Conservation (phyloP, 2,329 filamentous ascomycete genomes). For the Ophiostoma pallidulum region DNA sequence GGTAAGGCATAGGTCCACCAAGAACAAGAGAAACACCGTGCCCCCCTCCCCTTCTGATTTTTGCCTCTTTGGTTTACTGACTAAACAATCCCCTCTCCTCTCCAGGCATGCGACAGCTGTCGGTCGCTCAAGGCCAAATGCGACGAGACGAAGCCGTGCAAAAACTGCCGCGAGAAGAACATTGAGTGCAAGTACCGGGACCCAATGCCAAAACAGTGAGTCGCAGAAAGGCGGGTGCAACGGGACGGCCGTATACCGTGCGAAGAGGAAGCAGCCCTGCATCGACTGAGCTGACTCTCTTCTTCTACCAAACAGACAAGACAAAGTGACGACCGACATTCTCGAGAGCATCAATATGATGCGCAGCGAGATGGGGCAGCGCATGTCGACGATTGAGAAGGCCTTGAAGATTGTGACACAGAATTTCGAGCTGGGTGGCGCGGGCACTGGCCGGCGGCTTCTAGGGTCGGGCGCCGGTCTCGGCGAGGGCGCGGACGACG, state of each 20-base stretch:
- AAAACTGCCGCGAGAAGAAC: slow-evolving; percentile 80
- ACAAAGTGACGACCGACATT: slow-evolving; percentile 53
- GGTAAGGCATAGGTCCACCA: too few species aligned
- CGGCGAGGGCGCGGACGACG: slow-evolving; percentile 19
- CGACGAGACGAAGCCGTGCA: slow-evolving; percentile 75
- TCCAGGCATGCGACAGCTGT: slow-evolving; percentile 81
- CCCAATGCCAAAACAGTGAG: slow-evolving; percentile 82
- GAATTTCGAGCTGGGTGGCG: not conserved
- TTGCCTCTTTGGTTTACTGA: too few species aligned
- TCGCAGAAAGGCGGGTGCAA: too few species aligned
- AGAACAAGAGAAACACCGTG: too few species aligned
- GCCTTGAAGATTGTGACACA: not conserved
- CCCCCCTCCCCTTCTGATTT: too few species aligned
- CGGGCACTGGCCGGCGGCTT: not conserved
- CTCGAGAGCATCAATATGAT: slow-evolving; percentile 38
- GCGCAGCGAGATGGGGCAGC: slow-evolving; percentile 3
- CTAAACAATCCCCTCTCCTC: too few species aligned
- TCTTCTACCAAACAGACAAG: slow-evolving; percentile 32
- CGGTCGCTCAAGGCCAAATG: slow-evolving; percentile 84
- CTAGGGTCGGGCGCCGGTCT: slow-evolving; percentile 16
- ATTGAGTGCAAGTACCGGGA: slow-evolving; percentile 82
- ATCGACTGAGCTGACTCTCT: too few species aligned
- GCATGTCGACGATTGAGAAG: not conserved
- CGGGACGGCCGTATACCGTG: too few species aligned
- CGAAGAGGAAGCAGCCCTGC: too few species aligned